Base-by-base conservation (phyloP, 1,284 basidiomycete genomes). In the Marasmius sp. region DNA sequence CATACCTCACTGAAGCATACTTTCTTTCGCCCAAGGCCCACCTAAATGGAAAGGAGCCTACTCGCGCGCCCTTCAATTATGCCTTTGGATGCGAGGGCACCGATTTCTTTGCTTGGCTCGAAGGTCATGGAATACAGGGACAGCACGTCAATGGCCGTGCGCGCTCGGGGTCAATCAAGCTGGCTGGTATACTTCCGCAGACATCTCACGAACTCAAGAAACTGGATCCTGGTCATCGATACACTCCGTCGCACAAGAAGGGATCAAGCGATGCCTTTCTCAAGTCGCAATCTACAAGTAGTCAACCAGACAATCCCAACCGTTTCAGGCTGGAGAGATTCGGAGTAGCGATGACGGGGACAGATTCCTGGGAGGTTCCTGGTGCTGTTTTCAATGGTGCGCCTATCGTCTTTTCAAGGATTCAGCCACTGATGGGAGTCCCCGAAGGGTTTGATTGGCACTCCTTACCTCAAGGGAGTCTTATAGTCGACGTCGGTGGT, bases 401-500 rank as follows among this genome's bases (percentile, higher is more conserved):
- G 79, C 69, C 12, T 48, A 50, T 41, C 61, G 20, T 8, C 6
- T 55, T 8, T 58, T 54, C 4, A 27, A n/a, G 20, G n/a, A 27
- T n/a, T 8, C 14, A 7, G 11, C 38, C 6, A 7, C 52, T 6
- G 27, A 8, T 4, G 33, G n/a, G n/a, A 43, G 14, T 33, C 0
- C 16, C 18, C 37, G 27, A 33, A 89, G 88, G 81, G 6, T 89
- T 89, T 67, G 84, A 86, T 62, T 91, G 89, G 85, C 72, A 77
- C 16, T 76, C 79, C 6, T 76, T 92, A 18, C 79, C 80, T 2
- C 73, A 69, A n/a, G 81, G 81, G 2, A 83, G 85, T 47, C 72
- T 83, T 8, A 75, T 92, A 34, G 86, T 92, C 3, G 90, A 92
- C 65, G 89, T 92, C 1, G 90, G 90, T 0, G 89, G 89, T 7